Base-by-base conservation (phyloP, 257 asterid genomes). In the Paulownia fortunei region DNA sequence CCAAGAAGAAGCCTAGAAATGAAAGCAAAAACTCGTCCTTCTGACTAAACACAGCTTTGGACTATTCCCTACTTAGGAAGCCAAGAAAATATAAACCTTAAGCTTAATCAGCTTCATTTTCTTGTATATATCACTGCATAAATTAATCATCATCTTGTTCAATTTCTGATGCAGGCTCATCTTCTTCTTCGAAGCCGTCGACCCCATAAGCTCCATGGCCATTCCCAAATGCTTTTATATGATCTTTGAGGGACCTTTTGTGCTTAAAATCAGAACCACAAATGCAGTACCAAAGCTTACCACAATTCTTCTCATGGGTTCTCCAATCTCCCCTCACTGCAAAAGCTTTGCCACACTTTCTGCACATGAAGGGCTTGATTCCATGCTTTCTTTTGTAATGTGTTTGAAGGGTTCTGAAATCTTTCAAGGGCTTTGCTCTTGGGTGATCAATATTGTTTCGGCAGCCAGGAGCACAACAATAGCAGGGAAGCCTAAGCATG, bases 341-440 rank as follows among this genome's bases (percentile, higher is more conserved):
- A 27, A 92, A 90, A 0, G 97, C 87, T 12, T 94, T 94, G 11
- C 93, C 94, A 59, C 97, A 90, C 76, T 92, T 94, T 34, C 97
- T 60, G 66, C 97, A 94, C 94, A 86, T 84, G 78, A 94, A 94
- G 0, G 98, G 97, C 88, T 94, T 94, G 44, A 89, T 90, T n/a
- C 98, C 98, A 69, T 94, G 98, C 82, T 90, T 94, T 54, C 98
- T 82, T 68, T 92, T 94, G 89, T 92, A 94, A 58, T 94, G 98
- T 19, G 98, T 94, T 79, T 94, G 98, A 18, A 94, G 98, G 19
- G 98, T 94, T 70, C 98, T 81, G 77, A 94, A 94, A 64, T 94
- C 98, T 61, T 94, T 94, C 12, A 93, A 76, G 0, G 98, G 94
- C 82, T 93, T 93, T 6, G 98, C 89, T 23, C 98, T 80, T 8